These are phyloP conservation scores for Myxozyma neglecta DNA, from an alignment of 805 yeast genomes.

Conservation along the genomic window DNA sequence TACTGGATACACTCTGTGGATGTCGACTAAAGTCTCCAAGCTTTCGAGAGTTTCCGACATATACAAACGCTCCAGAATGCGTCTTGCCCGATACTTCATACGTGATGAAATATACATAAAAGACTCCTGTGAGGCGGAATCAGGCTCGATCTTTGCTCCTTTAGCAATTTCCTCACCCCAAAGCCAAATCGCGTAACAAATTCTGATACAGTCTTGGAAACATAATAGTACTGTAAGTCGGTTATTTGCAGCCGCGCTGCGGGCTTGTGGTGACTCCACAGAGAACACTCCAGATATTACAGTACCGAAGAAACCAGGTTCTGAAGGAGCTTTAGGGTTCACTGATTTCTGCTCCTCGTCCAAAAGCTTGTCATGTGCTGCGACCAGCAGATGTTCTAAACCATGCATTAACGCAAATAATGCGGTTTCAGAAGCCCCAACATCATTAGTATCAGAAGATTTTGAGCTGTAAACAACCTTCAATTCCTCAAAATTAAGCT, in stretches of 20 bases:
- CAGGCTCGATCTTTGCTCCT: conserved; percentile 22
- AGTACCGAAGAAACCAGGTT: conserved; percentile 53
- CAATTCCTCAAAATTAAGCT: conserved; percentile 39
- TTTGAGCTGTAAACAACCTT: conserved; percentile 25
- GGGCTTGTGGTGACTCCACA: conserved; percentile 53
- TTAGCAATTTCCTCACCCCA: conserved; percentile 53
- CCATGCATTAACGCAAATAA: conserved; percentile 52
- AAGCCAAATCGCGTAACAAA: conserved; percentile 67
- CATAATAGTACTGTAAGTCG: conserved; percentile 60
- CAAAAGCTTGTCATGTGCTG: conserved; percentile 51
- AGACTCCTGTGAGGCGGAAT: conserved; percentile 38
- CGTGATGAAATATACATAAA: conserved; percentile 53
- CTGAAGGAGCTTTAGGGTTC: conserved; percentile 36
- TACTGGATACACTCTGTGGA: conserved; percentile 42
- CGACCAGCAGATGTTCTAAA: conserved; percentile 61
- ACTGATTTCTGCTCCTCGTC: conserved; percentile 29
- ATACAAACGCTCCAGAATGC: conserved; percentile 62
- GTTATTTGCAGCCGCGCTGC: conserved; percentile 54
- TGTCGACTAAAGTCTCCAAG: conserved; percentile 60
- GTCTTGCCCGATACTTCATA: conserved; percentile 68
- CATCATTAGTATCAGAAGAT: conserved; percentile 1
- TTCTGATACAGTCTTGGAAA: conserved; percentile 57
- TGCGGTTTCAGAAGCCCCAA: conserved; percentile 39
- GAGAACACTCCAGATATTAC: conserved; percentile 75
- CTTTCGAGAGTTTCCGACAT: conserved; percentile 70